Evolutionary conservation across 2,329 filamentous ascomycete species (phyloP), one percentile per base, ranked within the genome.

Genomic region (Bipolaris zeicola): DNA sequence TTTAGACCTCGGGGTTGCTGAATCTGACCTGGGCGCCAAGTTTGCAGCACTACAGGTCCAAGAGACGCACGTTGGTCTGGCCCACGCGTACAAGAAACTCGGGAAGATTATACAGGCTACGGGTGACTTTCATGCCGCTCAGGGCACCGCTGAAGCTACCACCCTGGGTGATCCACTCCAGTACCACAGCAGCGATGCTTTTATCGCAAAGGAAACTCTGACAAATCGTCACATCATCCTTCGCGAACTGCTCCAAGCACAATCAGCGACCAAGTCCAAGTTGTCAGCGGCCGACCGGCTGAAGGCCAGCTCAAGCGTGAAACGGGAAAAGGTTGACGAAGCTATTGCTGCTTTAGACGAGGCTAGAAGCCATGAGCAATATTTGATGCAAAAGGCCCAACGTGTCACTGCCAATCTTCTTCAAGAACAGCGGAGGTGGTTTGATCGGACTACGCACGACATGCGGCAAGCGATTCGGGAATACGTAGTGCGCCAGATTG

Each of bases 151-250:
- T 14, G 94, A 99, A 80, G 95, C 95, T 7, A 96, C 94, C 7
- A 97, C 94, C 1, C 84, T 99, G 48, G 92, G 92, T 43, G 95
- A 99, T 68, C 91, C 95, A 10, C 87, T 99, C 61, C 90, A 93
- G 69, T 97, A 98, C 73, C 92, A 98, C 78, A 96, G 92, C 42
- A 89, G 91, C 55, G 95, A 99, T 76, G 91, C 95, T 42, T 96
- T 97, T 73, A 96, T 98, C 67, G 95, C 98, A 65, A 99, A 99
- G 77, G 95, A 99, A 75, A 96, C 93, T 10, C 84, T 99, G 61
- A 99, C 95, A 3, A 99, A 99, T 79, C 90, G 95, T 11, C 95
- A 99, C 78, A 96, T 99, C 61, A 85, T 99, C 18, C 89, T 96
- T 41, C 92, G 95, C 57, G 95, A 99, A 71, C 87, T 98, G 57